Evolutionary conservation across 1,284 basidiomycete genomes (phyloP).

Genomic region (Fomitopsis betulina): DNA sequence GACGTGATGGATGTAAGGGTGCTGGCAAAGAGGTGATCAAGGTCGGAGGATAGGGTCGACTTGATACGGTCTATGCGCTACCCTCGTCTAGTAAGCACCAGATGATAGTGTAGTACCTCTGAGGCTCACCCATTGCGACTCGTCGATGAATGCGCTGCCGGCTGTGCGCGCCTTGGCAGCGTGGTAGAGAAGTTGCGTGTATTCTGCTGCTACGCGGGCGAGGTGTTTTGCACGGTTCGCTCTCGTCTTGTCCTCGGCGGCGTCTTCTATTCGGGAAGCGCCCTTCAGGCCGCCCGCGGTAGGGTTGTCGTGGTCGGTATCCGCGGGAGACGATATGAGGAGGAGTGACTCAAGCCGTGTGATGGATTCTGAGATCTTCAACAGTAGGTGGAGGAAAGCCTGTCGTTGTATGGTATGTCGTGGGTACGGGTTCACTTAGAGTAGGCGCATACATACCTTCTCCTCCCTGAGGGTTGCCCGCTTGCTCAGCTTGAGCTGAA

Average conservation of each 20-base stretch:
- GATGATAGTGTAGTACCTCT: conserved; percentile 15
- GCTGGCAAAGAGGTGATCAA: conserved; percentile 73
- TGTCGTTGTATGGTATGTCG: conserved; percentile 25
- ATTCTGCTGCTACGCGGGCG: conserved; percentile 83
- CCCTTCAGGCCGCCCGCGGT: conserved; percentile 29
- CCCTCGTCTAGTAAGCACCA: conserved; percentile 8
- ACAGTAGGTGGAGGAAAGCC: conserved; percentile 78
- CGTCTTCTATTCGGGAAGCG: conserved; percentile 23
- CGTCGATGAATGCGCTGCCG: conserved; percentile 73
- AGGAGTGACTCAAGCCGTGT: conserved; percentile 80
- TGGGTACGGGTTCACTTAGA: neutral
- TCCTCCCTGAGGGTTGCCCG: conserved; percentile 76
- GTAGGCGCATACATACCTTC: conserved; percentile 47
- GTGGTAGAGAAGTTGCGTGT: conserved; percentile 90
- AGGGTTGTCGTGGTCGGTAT: conserved; percentile 33
- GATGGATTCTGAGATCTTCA: conserved; percentile 87
- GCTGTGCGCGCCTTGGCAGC: conserved; percentile 75
- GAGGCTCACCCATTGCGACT: conserved; percentile 78
- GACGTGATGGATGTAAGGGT: conserved; percentile 47
- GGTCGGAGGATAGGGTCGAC: conserved; percentile 76
- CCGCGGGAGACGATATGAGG: conserved; percentile 52
- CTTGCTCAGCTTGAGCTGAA: conserved; percentile 74
- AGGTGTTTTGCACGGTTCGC: conserved; percentile 80
- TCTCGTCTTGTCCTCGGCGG: conserved; percentile 41
- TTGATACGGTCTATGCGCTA: conserved; percentile 81